Percentiles rank a stretch among this genome's conserved stretches.
Conservation (phyloP, 2,329 filamentous ascomycete genomes). For the Ophiostoma triangulosporum region DNA sequence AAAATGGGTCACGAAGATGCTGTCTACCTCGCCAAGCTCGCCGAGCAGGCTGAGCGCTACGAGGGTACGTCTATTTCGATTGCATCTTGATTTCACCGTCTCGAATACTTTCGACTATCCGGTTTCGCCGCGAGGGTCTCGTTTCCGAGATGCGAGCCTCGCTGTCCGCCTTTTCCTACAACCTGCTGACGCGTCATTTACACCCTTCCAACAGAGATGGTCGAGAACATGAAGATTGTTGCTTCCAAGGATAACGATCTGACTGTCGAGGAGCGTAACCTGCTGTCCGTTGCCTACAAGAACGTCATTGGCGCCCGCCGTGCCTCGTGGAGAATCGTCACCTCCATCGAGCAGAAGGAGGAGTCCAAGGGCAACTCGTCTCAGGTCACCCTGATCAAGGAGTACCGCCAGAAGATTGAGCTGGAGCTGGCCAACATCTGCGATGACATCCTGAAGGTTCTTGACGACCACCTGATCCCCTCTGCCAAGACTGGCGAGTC, state of each 20-base stretch:
- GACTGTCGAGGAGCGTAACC: constrained; percentile 94
- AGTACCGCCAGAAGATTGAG: constrained; percentile 99
- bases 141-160: neutral
- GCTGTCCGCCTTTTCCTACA: neutral
- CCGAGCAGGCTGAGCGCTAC: constrained; percentile 99
- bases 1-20: constrained; percentile 99
- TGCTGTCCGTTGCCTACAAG: constrained; percentile 98
- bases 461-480: constrained; percentile 87
- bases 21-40: constrained; percentile 99
- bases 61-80: constrained; percentile 55
- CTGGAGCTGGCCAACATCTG: constrained; percentile 93
- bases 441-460: constrained; percentile 89
- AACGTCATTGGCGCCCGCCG: constrained; percentile 97
- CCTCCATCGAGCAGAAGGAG: constrained; percentile 99
- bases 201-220: constrained; percentile 60
- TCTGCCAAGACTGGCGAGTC: constrained; percentile 92
- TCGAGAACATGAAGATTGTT: constrained; percentile 99
- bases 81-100: neutral
- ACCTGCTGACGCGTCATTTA: constrained; percentile 7
- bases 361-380: constrained; percentile 95
- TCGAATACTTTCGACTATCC: neutral
- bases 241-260: constrained; percentile 78
- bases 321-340: constrained; percentile 98
- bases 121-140: neutral
- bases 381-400: constrained; percentile 86